Evolutionary conservation across 441 rosid species (phyloP).

Genomic region (Syzygium syzygioides): DNA sequence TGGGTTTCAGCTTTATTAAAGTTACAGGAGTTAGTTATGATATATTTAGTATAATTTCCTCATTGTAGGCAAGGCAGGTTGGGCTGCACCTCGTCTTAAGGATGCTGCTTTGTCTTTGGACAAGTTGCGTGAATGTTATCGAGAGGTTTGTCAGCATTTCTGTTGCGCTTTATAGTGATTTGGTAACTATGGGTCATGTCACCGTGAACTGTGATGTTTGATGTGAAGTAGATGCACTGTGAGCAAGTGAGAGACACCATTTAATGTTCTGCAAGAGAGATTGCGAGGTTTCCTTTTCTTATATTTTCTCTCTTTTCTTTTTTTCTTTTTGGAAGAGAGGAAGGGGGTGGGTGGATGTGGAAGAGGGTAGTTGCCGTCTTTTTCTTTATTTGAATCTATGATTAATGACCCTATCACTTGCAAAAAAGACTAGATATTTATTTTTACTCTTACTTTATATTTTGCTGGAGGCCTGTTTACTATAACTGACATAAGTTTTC

Average conservation of each 20-base stretch:
- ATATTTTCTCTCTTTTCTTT: not conserved
- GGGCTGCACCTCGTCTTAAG: conserved; percentile 99
- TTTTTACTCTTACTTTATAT: not conserved
- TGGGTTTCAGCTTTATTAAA: not conserved
- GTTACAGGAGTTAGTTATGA: not conserved
- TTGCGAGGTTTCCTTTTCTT: not conserved
- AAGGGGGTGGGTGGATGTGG: not conserved
- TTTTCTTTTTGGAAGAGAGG: not conserved
- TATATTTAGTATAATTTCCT: not conserved
- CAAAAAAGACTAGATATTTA: not conserved
- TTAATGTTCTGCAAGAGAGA: not conserved
- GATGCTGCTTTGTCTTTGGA: conserved; percentile 86
- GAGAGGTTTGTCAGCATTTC: conserved; percentile 48
- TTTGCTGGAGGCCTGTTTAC: not conserved
- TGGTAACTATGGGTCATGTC: not conserved
- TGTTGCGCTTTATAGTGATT: not conserved
- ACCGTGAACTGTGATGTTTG: not conserved
- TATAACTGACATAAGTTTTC: not conserved
- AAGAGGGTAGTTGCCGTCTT: not conserved
- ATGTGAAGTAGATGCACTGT: not conserved
- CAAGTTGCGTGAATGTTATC: conserved; percentile 81
- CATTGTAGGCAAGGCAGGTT: conserved; percentile 69
- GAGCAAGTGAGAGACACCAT: not conserved
- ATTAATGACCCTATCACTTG: not conserved
- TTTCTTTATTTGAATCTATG: not conserved